These are phyloP conservation scores for Nigrospora sphaerica DNA, from an alignment of 2,329 filamentous ascomycete species.

Conservation along the genomic window DNA sequence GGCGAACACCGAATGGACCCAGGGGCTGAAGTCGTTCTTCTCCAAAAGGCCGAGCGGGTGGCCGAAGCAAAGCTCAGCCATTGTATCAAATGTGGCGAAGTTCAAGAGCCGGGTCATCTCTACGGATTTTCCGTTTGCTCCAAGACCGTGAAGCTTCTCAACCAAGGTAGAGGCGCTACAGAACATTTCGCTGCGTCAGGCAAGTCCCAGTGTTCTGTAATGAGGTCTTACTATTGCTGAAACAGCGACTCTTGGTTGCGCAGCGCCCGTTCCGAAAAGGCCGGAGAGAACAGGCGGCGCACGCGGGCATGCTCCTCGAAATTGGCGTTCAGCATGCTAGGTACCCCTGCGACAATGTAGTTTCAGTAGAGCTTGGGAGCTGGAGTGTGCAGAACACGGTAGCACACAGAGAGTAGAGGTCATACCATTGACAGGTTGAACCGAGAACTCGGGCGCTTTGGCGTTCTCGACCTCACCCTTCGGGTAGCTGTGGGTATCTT, in stretches of 20 bases:
- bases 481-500: slow-evolving; percentile 11
- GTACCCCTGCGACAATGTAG: slow-evolving; percentile 1
- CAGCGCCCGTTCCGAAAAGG: slow-evolving; percentile 12
- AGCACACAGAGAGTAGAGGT: no score
- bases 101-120: slow-evolving; percentile 10
- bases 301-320: slow-evolving; percentile 10
- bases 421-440: slow-evolving; percentile 11
- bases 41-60: slow-evolving; percentile 8
- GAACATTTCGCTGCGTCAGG: not conserved
- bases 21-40: slow-evolving; percentile 12
- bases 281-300: slow-evolving; percentile 11
- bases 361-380: not conserved
- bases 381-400: not conserved
- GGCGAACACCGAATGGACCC: slow-evolving; percentile 11
- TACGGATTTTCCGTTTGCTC: slow-evolving; percentile 5
- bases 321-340: slow-evolving; percentile 9
- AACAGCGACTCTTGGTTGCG: slow-evolving; percentile 17
- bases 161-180: slow-evolving; percentile 15
- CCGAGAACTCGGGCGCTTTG: slow-evolving; percentile 7
- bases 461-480: slow-evolving; percentile 3
- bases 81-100: slow-evolving; percentile 13
- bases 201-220: not conserved
- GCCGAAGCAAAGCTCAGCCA: slow-evolving; percentile 14
- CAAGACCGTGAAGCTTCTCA: slow-evolving; percentile 23
- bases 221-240: slow-evolving; percentile 8